phyloP scores from a whole-genome alignment of 1,284 basidiomycete genomes.

The Sanghuangporus sanghuang region DNA sequence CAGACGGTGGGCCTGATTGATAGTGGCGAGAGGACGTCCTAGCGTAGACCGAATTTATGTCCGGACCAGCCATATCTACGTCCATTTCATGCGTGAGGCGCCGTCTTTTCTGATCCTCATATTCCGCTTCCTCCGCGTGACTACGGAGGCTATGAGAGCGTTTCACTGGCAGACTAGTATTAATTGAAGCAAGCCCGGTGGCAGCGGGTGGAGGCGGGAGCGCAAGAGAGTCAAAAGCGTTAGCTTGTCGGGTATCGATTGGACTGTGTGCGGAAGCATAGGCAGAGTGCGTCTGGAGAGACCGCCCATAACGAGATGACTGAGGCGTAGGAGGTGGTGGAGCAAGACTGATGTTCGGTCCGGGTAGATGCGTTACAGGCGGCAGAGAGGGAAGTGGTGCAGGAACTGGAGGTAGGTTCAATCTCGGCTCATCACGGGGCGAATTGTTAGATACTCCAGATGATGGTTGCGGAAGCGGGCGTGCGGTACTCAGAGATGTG shows the following conservation, averaged over 20 bases:
- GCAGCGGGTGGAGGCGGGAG: conserved; percentile 16
- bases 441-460: conserved; percentile 15
- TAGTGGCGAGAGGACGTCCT: not conserved
- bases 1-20: not conserved
- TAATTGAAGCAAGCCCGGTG: not conserved
- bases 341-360: not conserved
- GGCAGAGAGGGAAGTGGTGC: not conserved
- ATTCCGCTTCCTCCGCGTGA: not conserved
- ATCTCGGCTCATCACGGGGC: not conserved
- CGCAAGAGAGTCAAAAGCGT: conserved; percentile 4
- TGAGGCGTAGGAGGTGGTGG: not conserved
- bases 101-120: conserved; percentile 7
- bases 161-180: conserved; percentile 1
- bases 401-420: not conserved
- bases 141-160: conserved; percentile 1
- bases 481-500: conserved; percentile 28
- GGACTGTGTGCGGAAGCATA: not conserved
- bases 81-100: conserved; percentile 7
- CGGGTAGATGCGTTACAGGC: not conserved
- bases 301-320: not conserved
- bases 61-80: not conserved
- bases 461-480: conserved; percentile 13
- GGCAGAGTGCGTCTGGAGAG: not conserved
- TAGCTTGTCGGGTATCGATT: not conserved
- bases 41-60: not conserved